Evolutionary conservation across 768 basidiomycete genomes (phyloP), one percentile per base, ranked within the genome.

Genomic region (Russula foetens): DNA sequence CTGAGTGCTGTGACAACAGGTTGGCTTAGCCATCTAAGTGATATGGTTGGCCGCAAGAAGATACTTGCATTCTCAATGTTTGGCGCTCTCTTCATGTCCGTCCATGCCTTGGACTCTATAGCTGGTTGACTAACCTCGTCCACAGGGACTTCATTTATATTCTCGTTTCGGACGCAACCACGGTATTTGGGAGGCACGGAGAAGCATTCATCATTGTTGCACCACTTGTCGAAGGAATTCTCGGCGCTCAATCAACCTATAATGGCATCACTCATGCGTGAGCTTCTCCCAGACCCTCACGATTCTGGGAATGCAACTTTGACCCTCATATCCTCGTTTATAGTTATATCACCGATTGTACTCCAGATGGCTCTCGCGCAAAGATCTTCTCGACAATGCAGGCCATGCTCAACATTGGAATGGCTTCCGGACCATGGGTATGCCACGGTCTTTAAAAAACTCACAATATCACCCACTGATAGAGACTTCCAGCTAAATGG

Each of bases 71-170:
- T 66, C 23, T 55, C 63, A 23, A 65, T 66, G 63, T 66, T 66
- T 47, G 65, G 65, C 29, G 65, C 65, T n/a, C 50, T 65, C 24
- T 66, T 66, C 46, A 66, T 66, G 65, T 66, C 28, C 7, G 65
- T 57, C 29, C 12, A 38, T 21, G 33, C 9, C n/a, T 38, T 39
- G 5, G 23, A 33, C 41, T 14, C 15, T 15, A 19, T 29, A 51
- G 17, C 23, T 38, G n/a, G n/a, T n/a, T 17, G 31, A n/a, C 41
- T 54, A 33, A 63, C 41, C 15, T 31, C 46, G 4, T 6, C 8
- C 21, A 44, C 57, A 66, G 65, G 65, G 65, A 66, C 43, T 58
- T 66, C 24, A 9, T 66, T 23, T 66, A 66, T 46, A 66, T 66
- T 45, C 65, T 66, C 39, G 65, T 66, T 31, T 66, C 65, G 4